Conservation (phyloP, 2,329 filamentous ascomycete species). For the Rasamsonia emersonii region DNA sequence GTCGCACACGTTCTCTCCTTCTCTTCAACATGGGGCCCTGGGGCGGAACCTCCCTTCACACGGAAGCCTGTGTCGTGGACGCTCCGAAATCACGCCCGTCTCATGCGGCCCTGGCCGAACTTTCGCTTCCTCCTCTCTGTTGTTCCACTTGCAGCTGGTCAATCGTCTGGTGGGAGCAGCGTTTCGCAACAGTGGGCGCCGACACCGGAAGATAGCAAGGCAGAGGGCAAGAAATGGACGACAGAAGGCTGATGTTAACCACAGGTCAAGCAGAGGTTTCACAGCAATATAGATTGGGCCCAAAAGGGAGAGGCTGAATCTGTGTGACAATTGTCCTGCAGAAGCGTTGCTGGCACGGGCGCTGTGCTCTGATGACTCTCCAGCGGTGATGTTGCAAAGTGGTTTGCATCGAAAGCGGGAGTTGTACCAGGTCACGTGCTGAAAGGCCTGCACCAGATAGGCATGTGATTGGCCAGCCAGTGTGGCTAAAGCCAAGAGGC, state of each 20-base stretch:
- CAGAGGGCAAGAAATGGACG: no score
- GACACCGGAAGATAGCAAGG: no score
- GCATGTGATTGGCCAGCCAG: conserved; percentile 18
- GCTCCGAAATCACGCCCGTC: conserved; percentile 9
- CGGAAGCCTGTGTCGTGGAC: conserved; percentile 5
- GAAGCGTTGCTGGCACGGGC: conserved; percentile 3
- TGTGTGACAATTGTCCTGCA: neutral
- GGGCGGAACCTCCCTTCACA: conserved; percentile 22
- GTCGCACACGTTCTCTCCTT: conserved; percentile 38
- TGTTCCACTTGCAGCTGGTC: conserved; percentile 1
- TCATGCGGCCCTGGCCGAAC: conserved; percentile 4
- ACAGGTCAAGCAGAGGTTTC: no score
- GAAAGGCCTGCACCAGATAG: conserved; percentile 8
- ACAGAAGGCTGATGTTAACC: no score
- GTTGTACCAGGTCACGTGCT: conserved; percentile 24
- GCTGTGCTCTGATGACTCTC: conserved; percentile 16
- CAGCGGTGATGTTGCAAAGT: conserved; percentile 19
- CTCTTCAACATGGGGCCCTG: conserved; percentile 41
- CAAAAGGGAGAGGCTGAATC: no score
- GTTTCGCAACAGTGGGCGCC: no score
- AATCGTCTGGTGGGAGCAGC: no score
- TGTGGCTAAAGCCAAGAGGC: conserved; percentile 15
- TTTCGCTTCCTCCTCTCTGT: neutral
- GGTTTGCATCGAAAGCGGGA: conserved; percentile 35
- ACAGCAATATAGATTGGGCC: no score